phyloP scores from a whole-genome alignment of 2,329 filamentous ascomycete species.

The Lasiodiplodia citricola region DNA sequence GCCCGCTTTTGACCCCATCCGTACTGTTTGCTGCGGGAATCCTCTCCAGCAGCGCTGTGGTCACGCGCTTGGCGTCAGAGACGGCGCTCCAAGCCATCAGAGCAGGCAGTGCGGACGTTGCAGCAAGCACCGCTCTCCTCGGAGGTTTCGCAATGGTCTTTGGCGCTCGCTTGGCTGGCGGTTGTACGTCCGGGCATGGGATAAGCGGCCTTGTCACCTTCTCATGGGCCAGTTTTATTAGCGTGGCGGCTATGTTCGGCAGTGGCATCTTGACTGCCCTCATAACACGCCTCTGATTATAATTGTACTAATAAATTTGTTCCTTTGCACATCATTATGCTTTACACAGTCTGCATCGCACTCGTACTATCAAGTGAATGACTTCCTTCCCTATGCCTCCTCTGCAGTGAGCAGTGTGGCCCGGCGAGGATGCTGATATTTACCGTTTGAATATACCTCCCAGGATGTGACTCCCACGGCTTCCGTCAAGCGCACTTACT shows the following conservation, averaged over 20 bases:
- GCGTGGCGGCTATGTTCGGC: constrained; percentile 63
- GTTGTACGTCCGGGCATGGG: constrained; percentile 72
- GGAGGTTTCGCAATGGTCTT: constrained; percentile 65
- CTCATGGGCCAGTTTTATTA: constrained; percentile 66
- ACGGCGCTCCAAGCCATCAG: not conserved
- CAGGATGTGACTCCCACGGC: too few species aligned
- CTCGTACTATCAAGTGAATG: too few species aligned
- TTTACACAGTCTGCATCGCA: too few species aligned
- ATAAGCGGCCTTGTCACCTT: constrained; percentile 70
- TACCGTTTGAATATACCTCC: too few species aligned
- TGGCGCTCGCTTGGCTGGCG: constrained; percentile 67
- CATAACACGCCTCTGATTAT: not conserved
- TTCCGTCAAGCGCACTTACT: too few species aligned
- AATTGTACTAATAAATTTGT: too few species aligned
- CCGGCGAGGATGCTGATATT: too few species aligned
- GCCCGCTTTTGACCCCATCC: constrained; percentile 41
- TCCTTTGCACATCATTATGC: too few species aligned
- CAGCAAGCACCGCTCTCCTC: constrained; percentile 46
- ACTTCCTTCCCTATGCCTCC: too few species aligned
- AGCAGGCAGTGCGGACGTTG: not conserved
- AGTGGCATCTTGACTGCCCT: constrained; percentile 49
- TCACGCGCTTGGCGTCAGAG: constrained; percentile 33
- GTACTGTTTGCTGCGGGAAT: constrained; percentile 61
- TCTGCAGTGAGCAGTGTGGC: too few species aligned
- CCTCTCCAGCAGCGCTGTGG: constrained; percentile 52